A percentile compares a stretch with the other conserved stretches of the same genome.
Conservation (phyloP, 345 rosid species). For the Geranium brycei region DNA sequence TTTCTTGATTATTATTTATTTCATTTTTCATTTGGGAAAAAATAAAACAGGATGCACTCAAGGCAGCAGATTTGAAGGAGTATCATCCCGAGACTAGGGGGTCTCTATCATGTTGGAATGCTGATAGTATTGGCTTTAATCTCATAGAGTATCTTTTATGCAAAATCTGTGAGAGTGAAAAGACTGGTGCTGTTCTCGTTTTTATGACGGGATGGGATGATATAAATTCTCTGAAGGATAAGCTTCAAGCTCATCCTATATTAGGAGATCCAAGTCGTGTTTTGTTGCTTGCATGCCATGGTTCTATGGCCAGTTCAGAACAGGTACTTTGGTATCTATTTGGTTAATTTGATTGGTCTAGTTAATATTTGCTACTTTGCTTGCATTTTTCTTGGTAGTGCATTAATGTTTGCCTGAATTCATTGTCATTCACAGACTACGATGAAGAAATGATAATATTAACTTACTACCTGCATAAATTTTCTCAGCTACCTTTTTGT, state of each 20-base stretch:
- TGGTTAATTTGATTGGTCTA: neutral
- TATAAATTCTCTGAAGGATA: constrained; percentile 73
- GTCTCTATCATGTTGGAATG: constrained; percentile 82
- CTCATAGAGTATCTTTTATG: constrained; percentile 62
- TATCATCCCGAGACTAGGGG: constrained; percentile 48
- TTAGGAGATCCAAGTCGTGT: constrained; percentile 61
- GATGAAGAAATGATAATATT: neutral
- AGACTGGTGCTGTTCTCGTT: constrained; percentile 72
- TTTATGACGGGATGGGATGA: constrained; percentile 99
- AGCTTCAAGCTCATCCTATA: constrained; percentile 52
- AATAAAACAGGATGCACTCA: constrained; percentile 50
- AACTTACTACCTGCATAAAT: neutral
- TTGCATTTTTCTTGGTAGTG: neutral
- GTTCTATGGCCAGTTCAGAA: constrained; percentile 92
- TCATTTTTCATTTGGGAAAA: constrained; percentile 11
- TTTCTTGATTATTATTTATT: neutral
- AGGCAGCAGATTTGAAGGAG: constrained; percentile 51
- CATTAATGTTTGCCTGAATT: neutral
- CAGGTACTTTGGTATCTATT: constrained; percentile 35
- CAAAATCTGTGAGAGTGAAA: constrained; percentile 56
- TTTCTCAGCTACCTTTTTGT: neutral
- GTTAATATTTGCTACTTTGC: neutral
- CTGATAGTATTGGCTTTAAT: constrained; percentile 87
- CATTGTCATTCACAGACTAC: neutral
- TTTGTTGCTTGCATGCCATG: constrained; percentile 82